Base-by-base conservation (phyloP, 1,284 basidiomycete species). In the Moesziomyces aphidis region DNA sequence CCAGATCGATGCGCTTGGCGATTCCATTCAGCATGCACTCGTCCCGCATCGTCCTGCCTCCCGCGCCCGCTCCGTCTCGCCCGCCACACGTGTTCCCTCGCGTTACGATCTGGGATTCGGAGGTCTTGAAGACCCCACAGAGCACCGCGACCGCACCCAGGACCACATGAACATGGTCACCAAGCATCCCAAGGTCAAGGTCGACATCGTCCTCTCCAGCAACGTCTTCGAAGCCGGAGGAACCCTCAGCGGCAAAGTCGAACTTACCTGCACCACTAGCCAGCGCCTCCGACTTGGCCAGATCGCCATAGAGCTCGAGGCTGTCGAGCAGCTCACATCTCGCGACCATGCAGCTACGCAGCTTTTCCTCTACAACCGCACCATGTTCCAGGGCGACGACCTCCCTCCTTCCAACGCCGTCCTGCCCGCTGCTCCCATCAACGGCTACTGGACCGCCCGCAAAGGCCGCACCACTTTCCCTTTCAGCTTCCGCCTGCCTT, bases 381-480 rank as follows among this genome's bases (percentile, higher is more conserved):
- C 76, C 34, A 70, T 82, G 23, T 82, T 82, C 49, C 80, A 82
- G 63, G 80, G 79, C 39, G 73, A 76, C 21, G 75, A 75, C 15
- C 61, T 82, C 6, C 80, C 80, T 11, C 80, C 80, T 22, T 82
- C 77, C 11, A 82, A 82, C 36, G 80, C 80, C 21, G 80, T 80
- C 15, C 36, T 79, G 5, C 80, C 80, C 22, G 55, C 77, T 17
- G 76, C 79, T 21, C 80, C 80, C 43, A 39, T 67, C 60, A 64
- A 70, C 17, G 78, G 78, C 24, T 78, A 80, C 54, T 82, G 80
- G 80, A 71, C 79, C 8, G 79, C 80, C 7, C 61, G 80, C 21
- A 82, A 82, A 42, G 80, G 80, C 31, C 66, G 74, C 24, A 82
- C 80, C 3, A 72, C 80, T 2, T 82, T 82, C 44, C 77, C 80